Conservation (phyloP, 768 basidiomycete genomes). For the Polyporus arcularius region DNA sequence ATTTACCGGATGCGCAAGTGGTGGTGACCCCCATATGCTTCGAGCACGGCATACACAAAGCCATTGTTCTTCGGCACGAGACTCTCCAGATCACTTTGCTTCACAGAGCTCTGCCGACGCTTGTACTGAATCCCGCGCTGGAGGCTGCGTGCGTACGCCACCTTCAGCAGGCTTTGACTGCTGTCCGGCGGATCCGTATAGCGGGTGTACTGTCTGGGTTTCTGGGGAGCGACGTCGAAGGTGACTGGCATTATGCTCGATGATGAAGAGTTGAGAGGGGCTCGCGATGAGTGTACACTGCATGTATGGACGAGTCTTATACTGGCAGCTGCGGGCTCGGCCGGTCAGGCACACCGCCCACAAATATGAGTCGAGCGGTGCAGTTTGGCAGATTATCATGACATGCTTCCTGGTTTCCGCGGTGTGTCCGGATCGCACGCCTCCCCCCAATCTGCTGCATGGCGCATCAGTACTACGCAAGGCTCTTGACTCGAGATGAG, state of each 20-base stretch:
- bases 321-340: no score
- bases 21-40: conserved; percentile 6
- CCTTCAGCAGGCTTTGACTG: background rate
- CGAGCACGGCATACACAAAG: background rate
- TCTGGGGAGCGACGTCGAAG: background rate
- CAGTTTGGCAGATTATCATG: no score
- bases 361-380: no score
- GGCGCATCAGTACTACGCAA: no score
- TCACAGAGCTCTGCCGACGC: background rate
- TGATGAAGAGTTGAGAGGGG: no score
- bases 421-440: no score
- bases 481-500: no score
- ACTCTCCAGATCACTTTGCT: background rate
- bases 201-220: background rate
- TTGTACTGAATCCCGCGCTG: background rate
- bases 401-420: no score
- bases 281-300: no score
- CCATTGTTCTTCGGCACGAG: background rate
- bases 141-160: background rate
- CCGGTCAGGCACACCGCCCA: no score
- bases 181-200: background rate
- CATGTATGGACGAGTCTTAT: no score
- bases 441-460: no score
- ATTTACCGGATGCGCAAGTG: conserved; percentile 6
- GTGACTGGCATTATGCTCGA: background rate